A percentile compares a stretch with the other conserved stretches of the same genome.
Evolutionary conservation across 2,329 filamentous ascomycete genomes (phyloP).

Genomic region (Aspergillus japonicus): DNA sequence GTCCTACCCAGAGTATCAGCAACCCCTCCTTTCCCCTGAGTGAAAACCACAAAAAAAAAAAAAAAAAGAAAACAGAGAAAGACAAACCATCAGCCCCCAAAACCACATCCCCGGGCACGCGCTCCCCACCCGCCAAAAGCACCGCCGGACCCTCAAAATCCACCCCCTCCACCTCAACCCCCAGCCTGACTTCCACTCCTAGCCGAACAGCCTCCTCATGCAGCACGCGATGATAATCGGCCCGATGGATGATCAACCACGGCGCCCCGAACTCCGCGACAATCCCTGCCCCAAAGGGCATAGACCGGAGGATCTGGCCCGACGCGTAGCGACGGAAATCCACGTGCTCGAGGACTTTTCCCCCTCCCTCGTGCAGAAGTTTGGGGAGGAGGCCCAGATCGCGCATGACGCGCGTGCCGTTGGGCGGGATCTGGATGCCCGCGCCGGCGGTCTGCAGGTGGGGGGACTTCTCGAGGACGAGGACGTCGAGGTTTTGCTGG

Average conservation of each 20-base stretch:
- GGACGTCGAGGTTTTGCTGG: conserved; percentile 18
- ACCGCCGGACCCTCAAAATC: conserved; percentile 6
- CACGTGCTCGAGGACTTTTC: conserved; percentile 10
- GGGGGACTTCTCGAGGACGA: conserved; percentile 22
- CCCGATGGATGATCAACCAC: conserved; percentile 27
- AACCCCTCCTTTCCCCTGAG: too few relatives aligned
- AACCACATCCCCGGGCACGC: conserved; percentile 17
- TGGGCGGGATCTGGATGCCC: conserved; percentile 31
- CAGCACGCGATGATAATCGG: conserved; percentile 20
- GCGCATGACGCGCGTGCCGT: conserved; percentile 22
- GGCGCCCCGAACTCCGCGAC: conserved; percentile 22
- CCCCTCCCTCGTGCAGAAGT: conserved; percentile 8
- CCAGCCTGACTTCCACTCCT: conserved; percentile 12
- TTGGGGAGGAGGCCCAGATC: conserved; percentile 17
- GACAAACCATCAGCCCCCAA: conserved; percentile 22
- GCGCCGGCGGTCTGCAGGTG: conserved; percentile 22
- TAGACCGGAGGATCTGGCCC: conserved; percentile 19
- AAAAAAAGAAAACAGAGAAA: too few relatives aligned
- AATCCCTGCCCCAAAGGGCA: conserved; percentile 23
- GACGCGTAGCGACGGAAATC: conserved; percentile 22
- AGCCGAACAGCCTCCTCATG: conserved; percentile 16
- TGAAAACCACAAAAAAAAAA: too few relatives aligned
- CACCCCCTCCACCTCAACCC: conserved; percentile 7
- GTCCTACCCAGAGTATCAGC: conserved; percentile 4
- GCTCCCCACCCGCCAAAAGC: conserved; percentile 7